Evolutionary conservation across 768 basidiomycete genomes (phyloP), one percentile per base, ranked within the genome.

Genomic region (Boletus rubescentipes): DNA sequence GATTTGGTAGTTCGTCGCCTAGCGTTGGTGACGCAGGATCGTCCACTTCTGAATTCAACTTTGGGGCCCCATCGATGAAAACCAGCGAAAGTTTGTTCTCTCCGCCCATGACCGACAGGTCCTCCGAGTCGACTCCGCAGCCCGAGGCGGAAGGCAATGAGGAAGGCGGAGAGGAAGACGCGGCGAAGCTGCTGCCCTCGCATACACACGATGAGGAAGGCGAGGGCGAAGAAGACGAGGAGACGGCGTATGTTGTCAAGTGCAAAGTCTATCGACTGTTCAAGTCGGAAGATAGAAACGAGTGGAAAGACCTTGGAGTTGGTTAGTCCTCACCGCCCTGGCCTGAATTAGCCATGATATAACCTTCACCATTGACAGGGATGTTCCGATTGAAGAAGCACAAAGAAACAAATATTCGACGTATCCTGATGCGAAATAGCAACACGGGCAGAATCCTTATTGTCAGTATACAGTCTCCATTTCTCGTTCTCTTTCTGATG

Each of bases 201-300:
- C 59, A 53, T n/a, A 69, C 72, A 50, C 82, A 86, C 57, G 88
- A 89, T 58, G 75, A 75, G 49, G 88, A 89, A 55, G 89, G 91
- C 11, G 85, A 85, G 61, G 91, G 91, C 29, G 91, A 93, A 71
- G 87, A 93, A 65, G 78, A 86, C 37, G 91, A 93, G 63, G 83
- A 83, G 54, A 91, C 87, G 4, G 71, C 72, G 29, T 77, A 87
- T 66, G 70, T 74, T 41, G 74, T 82, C 44, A 82, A 76, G 66
- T 70, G 81, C 44, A 91, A 87, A 67, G 83, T 84, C 23, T 89
- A 75, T 64, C 80, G 78, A 64, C 62, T 91, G 65, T 72, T 71
- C 55, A 84, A 81, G 68, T 72, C 75, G 12, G 78, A 79, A 55
- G 66, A 77, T 54, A 58, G 69, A 49, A 57, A 66, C 37, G 75